Percentiles rank a stretch among this genome's conserved stretches.
Conservation (phyloP, 441 rosid species). For the Gossypium schwendimanii region DNA sequence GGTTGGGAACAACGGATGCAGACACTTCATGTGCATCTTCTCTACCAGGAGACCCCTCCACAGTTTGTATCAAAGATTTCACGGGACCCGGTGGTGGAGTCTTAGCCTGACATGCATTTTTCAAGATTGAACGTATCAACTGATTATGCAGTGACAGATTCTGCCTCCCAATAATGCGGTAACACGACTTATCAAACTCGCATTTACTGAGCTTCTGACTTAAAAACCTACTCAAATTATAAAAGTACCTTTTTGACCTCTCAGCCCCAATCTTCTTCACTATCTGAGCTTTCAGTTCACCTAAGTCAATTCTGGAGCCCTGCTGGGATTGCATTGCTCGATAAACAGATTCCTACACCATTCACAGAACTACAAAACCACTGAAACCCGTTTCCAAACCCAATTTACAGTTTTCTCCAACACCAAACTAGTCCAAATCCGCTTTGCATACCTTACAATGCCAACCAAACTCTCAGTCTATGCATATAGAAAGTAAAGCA, state of each 20-base stretch:
- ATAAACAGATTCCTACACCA: conserved; percentile 41
- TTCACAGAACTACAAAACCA: conserved; percentile 27
- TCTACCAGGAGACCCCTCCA: conserved; percentile 33
- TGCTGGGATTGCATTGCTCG: conserved; percentile 75
- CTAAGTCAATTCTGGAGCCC: conserved; percentile 69
- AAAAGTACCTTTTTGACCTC: conserved; percentile 66
- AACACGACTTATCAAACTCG: conserved; percentile 71
- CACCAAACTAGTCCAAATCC: conserved; percentile 30
- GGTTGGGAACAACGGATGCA: conserved; percentile 41
- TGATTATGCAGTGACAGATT: conserved; percentile 77
- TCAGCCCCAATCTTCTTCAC: conserved; percentile 74
- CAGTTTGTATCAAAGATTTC: conserved; percentile 33
- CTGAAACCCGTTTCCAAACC: conserved; percentile 13
- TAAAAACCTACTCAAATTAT: conserved; percentile 61
- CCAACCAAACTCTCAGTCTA: conserved; percentile 31
- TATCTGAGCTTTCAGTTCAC: conserved; percentile 61
- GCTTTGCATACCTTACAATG: conserved; percentile 29
- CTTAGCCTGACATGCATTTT: conserved; percentile 64
- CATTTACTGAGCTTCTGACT: conserved; percentile 70
- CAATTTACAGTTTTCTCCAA: conserved; percentile 23
- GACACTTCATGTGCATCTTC: conserved; percentile 57
- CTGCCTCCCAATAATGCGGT: conserved; percentile 67
- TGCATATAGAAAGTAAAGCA: conserved; percentile 21
- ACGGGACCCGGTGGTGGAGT: conserved; percentile 46
- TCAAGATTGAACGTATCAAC: conserved; percentile 63